Conservation (phyloP, 1,139 yeast genomes). For the Komagataea norvegica region DNA sequence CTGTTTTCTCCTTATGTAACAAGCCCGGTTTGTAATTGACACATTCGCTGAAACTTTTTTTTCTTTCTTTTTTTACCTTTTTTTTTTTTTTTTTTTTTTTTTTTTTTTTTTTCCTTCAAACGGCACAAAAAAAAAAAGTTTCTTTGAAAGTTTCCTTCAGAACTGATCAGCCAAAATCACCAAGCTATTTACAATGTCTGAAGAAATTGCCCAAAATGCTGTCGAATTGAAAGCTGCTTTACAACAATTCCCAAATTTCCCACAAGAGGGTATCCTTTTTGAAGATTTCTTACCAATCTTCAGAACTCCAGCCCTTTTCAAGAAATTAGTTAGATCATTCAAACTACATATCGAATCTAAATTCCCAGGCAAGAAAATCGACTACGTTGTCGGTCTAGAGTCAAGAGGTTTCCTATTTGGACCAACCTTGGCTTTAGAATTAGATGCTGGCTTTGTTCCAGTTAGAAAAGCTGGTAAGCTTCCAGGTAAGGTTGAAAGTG, state of each 20-base stretch:
- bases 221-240: conserved; percentile 59
- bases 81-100: no score
- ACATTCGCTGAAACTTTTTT: no score
- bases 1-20: no score
- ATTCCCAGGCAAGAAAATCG: conserved; percentile 55
- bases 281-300: conserved; percentile 96
- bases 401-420: conserved; percentile 97
- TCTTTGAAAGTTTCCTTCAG: neutral
- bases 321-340: conserved; percentile 76
- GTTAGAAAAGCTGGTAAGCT: conserved; percentile 93
- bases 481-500: conserved; percentile 77
- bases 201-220: conserved; percentile 39
- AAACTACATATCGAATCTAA: conserved; percentile 61
- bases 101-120: neutral
- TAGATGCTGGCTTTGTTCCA: conserved; percentile 89
- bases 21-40: conserved; percentile 1
- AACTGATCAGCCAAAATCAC: neutral
- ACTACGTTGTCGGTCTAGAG: conserved; percentile 89
- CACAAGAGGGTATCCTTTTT: conserved; percentile 84
- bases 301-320: conserved; percentile 74
- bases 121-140: neutral
- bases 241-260: conserved; percentile 89
- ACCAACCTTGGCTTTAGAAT: conserved; percentile 85
- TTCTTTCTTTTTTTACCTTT: no score
- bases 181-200: conserved; percentile 9